Base-by-base conservation (phyloP, 1,139 yeast genomes). In the Suhomyces wounanorum region DNA sequence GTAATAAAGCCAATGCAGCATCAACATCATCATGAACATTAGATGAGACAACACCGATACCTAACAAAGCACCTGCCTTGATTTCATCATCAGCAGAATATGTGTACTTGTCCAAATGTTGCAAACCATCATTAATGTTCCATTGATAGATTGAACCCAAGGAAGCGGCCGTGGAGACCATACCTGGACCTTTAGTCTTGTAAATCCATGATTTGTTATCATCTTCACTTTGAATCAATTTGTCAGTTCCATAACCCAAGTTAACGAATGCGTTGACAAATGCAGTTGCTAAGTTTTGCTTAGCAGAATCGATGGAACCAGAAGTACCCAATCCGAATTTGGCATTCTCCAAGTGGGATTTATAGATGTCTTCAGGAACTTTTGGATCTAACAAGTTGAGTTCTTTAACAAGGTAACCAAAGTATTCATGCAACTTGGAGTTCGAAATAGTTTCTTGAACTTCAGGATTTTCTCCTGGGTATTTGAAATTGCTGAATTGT, bases 11-110 rank as follows among this genome's bases (percentile, higher is more conserved):
- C 56, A 89, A 78, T 4, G 97, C 96, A 6, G 98, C 96, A 60
- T 92, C 98, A 44, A 91, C 90, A 55, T 94, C 99, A 66, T 94
- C 97, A 67, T 90, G 97, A 51, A 95, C 95, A 69, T 96, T 96
- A 31, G 96, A 81, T 38, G 96, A 89, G n/a, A 90, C 87, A 47
- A 95, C 80, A 70, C 99, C 99, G 68, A 91, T 90, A 69, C 98
- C 99, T 58, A 95, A 79, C 55, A 94, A 77, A 5, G 99, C 97
- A 71, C 99, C 99, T 11, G 98, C 97, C 70, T 90, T 90, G 58
- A 92, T 84, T 63, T 90, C 94, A 53, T 85, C 87, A 62, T 91
- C 96, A 26, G 85, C 80, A 8, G 96, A 87, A 66, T 92, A 91
- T 54, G 94, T 78, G 68, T 88, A 92, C 68, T 89, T 90, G 72